A percentile compares a stretch with the other conserved stretches of the same genome.
These are phyloP conservation scores for Blastocrithidia nonstop DNA, from an alignment of 208 protist species.

Conservation along the genomic window DNA sequence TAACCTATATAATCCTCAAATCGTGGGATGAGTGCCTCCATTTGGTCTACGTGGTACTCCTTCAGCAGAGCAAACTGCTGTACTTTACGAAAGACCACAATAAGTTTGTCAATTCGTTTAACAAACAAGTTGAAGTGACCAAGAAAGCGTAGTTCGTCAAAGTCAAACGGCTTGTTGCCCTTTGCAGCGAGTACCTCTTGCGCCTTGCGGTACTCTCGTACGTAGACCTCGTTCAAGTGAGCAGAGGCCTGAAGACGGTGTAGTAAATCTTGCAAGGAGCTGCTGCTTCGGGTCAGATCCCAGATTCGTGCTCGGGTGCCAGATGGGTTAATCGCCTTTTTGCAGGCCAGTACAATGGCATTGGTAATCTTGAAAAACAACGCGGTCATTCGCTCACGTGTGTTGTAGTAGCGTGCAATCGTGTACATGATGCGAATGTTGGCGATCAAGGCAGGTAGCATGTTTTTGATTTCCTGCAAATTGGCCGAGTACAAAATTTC, in stretches of 20 bases:
- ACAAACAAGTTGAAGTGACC: constrained; percentile 96
- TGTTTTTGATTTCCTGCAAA: constrained; percentile 86
- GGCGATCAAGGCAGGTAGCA: constrained; percentile 89
- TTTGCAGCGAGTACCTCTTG: constrained; percentile 74
- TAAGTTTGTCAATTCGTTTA: constrained; percentile 93
- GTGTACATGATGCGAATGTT: constrained; percentile 96
- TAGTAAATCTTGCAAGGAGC: constrained; percentile 65
- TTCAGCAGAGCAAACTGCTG: constrained; percentile 92
- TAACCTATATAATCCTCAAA: constrained; percentile 88
- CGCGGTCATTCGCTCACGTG: constrained; percentile 88
- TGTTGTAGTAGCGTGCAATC: constrained; percentile 94
- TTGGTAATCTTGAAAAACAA: constrained; percentile 97
- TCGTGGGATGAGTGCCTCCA: constrained; percentile 85
- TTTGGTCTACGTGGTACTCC: constrained; percentile 88
- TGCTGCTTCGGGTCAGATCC: constrained; percentile 73
- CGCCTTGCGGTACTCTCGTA: constrained; percentile 83
- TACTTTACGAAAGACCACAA: constrained; percentile 91
- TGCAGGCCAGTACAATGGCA: constrained; percentile 91
- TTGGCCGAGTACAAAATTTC: constrained; percentile 91
- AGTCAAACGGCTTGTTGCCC: constrained; percentile 71
- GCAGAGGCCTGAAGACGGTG: constrained; percentile 76
- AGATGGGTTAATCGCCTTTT: constrained; percentile 81
- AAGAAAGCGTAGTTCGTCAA: constrained; percentile 93
- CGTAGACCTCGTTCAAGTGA: constrained; percentile 88
- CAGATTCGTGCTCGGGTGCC: constrained; percentile 80